Evolutionary conservation across 2,329 filamentous ascomycete genomes (phyloP).

Genomic region (Verticillium klebahnii): DNA sequence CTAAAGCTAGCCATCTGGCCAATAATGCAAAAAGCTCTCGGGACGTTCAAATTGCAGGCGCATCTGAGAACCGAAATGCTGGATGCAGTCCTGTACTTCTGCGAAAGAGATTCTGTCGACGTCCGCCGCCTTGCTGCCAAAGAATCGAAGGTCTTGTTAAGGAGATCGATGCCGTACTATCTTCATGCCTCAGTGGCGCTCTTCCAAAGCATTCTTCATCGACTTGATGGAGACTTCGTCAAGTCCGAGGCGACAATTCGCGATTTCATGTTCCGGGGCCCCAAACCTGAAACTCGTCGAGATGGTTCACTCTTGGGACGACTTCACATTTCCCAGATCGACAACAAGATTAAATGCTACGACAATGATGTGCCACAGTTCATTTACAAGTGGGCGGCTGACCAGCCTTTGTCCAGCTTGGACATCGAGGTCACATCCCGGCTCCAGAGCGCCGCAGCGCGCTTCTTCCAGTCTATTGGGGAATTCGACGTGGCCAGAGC

Average conservation of each 20-base stretch:
- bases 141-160: slow-evolving; percentile 17
- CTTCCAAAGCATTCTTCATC: slow-evolving; percentile 25
- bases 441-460: slow-evolving; percentile 24
- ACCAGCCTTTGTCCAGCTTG: slow-evolving; percentile 21
- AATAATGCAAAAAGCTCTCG: background rate
- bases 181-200: slow-evolving; percentile 23
- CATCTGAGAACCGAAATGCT: slow-evolving; percentile 15
- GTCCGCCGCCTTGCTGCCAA: slow-evolving; percentile 19
- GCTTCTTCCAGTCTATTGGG: slow-evolving; percentile 26
- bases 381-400: slow-evolving; percentile 25
- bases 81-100: slow-evolving; percentile 24
- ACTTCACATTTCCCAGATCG: slow-evolving; percentile 26
- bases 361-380: slow-evolving; percentile 20
- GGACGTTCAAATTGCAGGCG: slow-evolving; percentile 9
- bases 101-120: slow-evolving; percentile 22
- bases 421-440: slow-evolving; percentile 27
- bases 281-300: slow-evolving; percentile 12
- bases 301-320: slow-evolving; percentile 25
- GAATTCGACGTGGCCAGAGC: slow-evolving; percentile 22
- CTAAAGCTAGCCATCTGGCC: too few species aligned
- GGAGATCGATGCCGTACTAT: slow-evolving; percentile 24
- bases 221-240: slow-evolving; percentile 19
- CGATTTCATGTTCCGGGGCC: slow-evolving; percentile 16
- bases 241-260: slow-evolving; percentile 19
- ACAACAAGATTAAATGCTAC: slow-evolving; percentile 27